These are phyloP conservation scores for Rhizomucor miehei DNA, from an alignment of 371 early-diverging fungal genomes.

Conservation along the genomic window DNA sequence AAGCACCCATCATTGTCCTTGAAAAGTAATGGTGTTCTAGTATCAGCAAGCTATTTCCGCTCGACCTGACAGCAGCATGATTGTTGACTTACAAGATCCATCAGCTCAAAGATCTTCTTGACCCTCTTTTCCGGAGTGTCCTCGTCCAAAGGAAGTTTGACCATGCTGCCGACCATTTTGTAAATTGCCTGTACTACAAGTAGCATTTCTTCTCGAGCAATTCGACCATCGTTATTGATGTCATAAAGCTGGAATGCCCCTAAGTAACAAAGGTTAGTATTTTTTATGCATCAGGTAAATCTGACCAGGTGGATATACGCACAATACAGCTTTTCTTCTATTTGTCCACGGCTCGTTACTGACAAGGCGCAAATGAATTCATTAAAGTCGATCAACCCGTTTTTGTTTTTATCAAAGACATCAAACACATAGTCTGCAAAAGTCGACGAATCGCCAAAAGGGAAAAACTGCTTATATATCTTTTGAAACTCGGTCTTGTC, in stretches of 20 bases:
- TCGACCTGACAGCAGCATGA: background rate
- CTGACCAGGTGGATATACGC: conserved; percentile 16
- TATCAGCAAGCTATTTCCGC: background rate
- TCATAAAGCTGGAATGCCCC: conserved; percentile 80
- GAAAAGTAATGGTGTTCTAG: background rate
- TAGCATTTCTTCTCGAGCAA: conserved; percentile 88
- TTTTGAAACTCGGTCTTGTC: conserved; percentile 86
- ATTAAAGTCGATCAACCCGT: conserved; percentile 88
- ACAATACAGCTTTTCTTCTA: conserved; percentile 90
- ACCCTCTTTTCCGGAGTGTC: conserved; percentile 93
- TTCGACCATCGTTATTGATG: conserved; percentile 86
- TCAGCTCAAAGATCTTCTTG: conserved; percentile 83
- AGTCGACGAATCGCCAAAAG: conserved; percentile 90
- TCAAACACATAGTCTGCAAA: conserved; percentile 92
- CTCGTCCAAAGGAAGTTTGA: conserved; percentile 87
- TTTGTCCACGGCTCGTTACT: conserved; percentile 78
- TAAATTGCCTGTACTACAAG: conserved; percentile 90
- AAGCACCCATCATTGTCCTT: conserved; percentile 76
- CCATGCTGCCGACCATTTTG: conserved; percentile 91
- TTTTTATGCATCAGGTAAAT: too few species aligned
- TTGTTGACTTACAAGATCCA: conserved; percentile 68
- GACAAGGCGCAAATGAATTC: conserved; percentile 91
- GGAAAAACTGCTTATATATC: conserved; percentile 96
- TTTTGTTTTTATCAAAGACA: conserved; percentile 86
- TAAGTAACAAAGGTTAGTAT: conserved; percentile 5